phyloP scores from a whole-genome alignment of 2,329 filamentous ascomycete species.

The Diaporthe sp. region DNA sequence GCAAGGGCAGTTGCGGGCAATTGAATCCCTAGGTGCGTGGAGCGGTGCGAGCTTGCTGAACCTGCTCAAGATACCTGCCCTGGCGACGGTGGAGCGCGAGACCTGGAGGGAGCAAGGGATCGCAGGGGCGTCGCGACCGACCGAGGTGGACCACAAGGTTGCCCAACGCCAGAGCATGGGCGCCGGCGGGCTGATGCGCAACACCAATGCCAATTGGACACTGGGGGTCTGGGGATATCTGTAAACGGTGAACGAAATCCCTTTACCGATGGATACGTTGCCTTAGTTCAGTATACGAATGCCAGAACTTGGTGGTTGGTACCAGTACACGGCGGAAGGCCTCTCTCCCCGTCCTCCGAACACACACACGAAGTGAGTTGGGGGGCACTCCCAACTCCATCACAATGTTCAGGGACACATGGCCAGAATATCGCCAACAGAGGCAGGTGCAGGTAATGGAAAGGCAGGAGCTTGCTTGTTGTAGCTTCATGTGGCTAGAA shows the following conservation, averaged over 20 bases:
- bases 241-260: not conserved
- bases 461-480: too few relatives aligned
- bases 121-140: constrained; percentile 70
- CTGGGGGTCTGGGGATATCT: constrained; percentile 70
- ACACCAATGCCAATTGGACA: constrained; percentile 68
- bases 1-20: constrained; percentile 73
- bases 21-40: constrained; percentile 82
- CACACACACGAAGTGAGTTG: not conserved
- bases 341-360: too few relatives aligned
- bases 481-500: not conserved
- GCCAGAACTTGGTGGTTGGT: not conserved
- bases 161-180: constrained; percentile 77
- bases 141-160: constrained; percentile 70
- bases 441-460: not conserved
- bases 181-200: constrained; percentile 63
- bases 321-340: not conserved
- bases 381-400: not conserved
- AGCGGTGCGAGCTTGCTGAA: constrained; percentile 79
- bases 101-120: constrained; percentile 78
- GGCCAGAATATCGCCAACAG: not conserved
- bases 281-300: not conserved
- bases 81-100: constrained; percentile 80
- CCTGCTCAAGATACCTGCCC: constrained; percentile 76
- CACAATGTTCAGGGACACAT: not conserved
- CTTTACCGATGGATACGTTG: not conserved